Evolutionary conservation across 2,329 filamentous ascomycete species (phyloP).

Genomic region (Fusarium illudens): DNA sequence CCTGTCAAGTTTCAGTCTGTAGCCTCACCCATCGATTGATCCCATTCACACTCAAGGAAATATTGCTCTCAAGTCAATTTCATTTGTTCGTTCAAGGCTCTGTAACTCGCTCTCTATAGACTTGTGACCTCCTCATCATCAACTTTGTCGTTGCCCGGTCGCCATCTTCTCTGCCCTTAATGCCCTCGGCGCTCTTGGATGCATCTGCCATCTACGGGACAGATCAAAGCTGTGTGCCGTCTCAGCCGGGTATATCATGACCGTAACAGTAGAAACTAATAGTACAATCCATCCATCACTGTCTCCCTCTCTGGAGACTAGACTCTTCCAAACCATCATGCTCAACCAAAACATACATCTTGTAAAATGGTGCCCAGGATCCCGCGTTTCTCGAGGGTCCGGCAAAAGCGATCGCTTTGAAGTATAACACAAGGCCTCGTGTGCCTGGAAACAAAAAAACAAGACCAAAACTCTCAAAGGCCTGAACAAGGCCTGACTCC

Average conservation of each 20-base stretch:
- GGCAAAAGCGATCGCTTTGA: conserved; percentile 36
- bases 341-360: too few relatives aligned
- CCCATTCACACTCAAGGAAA: background rate
- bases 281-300: conserved; percentile 29
- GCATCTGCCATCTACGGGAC: conserved; percentile 13
- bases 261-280: conserved; percentile 41
- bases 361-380: conserved; percentile 3
- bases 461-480: conserved; percentile 14
- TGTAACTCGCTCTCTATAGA: conserved; percentile 18
- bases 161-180: background rate
- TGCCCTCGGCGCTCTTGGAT: background rate
- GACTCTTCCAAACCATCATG: conserved; percentile 3
- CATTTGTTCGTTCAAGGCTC: conserved; percentile 19
- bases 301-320: conserved; percentile 4
- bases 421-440: conserved; percentile 23
- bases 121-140: conserved; percentile 9
- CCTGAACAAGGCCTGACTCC: conserved; percentile 30
- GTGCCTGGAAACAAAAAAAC: conserved; percentile 13
- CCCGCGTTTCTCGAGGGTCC: conserved; percentile 9
- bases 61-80: conserved; percentile 3
- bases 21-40: background rate
- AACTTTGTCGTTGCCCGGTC: conserved; percentile 14
- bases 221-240: conserved; percentile 26
- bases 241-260: conserved; percentile 40
- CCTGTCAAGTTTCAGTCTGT: background rate